Base-by-base conservation (phyloP, 2,329 filamentous ascomycete genomes). In the Colletotrichum tofieldiae region DNA sequence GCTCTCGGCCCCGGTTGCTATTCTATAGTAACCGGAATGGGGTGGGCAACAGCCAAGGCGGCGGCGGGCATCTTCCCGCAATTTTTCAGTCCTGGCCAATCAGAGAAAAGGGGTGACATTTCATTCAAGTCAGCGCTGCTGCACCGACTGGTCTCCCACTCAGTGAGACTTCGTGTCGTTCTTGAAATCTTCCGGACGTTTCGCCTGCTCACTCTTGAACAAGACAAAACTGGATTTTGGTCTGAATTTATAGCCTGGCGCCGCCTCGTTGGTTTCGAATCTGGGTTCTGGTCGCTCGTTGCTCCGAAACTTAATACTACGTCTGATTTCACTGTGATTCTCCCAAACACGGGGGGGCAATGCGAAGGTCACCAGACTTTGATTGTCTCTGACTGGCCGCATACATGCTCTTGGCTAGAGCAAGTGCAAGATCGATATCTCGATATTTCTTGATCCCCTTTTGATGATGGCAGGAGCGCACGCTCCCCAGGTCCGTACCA, bases 31-130 rank as follows among this genome's bases (percentile, higher is more conserved):
- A 5, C 32, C 11, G 49, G 12, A 35, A 43, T 52, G 20, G 37
- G 16, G 11, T 12, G 37, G 7, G 41, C 26, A 32, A 29, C 8
- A n/a, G 16, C 12, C 9, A 12, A 37, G 56, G 23, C 11, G 18
- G 23, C 29, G 23, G 23, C 37, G 45, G 65, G 29, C 20, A 45
- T 55, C 49, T 55, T 32, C 45, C 65, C 45, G 39, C 20, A 43
- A 39, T 41, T 35, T 37, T 43, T 20, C 14, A 18, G 3, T 37
- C 14, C 23, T 16, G 61, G 16, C 71, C 71, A 73, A 73, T 73
- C 67, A 73, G 49, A 71, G 39, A 1, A 32, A 47, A 66, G 55
- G 26, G 39, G 67, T 73, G 71, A 73, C 71, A 73, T 71, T 73
- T 71, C 67, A 67, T 39, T 45, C 23, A 41, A 47, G 11, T 7